A percentile compares a stretch with the other conserved stretches of the same genome.
Evolutionary conservation across 306 rosid species (phyloP).

Genomic region (Rosa multiflora): DNA sequence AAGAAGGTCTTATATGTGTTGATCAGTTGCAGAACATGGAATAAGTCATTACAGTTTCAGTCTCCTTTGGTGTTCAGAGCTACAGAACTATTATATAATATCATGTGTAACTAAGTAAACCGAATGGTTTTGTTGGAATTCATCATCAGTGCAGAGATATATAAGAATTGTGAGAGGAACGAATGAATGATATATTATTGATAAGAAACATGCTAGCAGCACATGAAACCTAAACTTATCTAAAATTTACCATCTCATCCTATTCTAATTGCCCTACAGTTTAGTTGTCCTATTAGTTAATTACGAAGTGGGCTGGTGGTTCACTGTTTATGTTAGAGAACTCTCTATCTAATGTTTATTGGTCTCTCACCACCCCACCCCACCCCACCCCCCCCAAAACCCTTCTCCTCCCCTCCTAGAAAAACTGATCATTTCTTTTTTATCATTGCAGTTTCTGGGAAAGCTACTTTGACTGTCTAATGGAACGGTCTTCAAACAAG

Average conservation of each 20-base stretch:
- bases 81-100: neutral
- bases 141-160: neutral
- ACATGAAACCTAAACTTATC: neutral
- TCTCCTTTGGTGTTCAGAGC: neutral
- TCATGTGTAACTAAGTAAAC: neutral
- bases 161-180: neutral
- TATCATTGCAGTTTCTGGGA: slow-evolving; percentile 48
- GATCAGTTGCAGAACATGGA: neutral
- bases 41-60: neutral
- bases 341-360: neutral
- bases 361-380: neutral
- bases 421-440: neutral
- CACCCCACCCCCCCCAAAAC: no score
- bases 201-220: neutral
- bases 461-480: no score
- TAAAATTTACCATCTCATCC: neutral
- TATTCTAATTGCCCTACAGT: neutral
- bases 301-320: neutral
- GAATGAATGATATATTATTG: neutral
- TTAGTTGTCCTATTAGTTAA: slow-evolving; percentile 10
- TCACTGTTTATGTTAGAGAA: neutral
- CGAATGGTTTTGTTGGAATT: neutral
- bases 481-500: no score
- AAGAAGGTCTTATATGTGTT: neutral
- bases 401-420: no score